Conservation (phyloP, 352 stramenopile species). For the Thraustochytrium striatum region DNA sequence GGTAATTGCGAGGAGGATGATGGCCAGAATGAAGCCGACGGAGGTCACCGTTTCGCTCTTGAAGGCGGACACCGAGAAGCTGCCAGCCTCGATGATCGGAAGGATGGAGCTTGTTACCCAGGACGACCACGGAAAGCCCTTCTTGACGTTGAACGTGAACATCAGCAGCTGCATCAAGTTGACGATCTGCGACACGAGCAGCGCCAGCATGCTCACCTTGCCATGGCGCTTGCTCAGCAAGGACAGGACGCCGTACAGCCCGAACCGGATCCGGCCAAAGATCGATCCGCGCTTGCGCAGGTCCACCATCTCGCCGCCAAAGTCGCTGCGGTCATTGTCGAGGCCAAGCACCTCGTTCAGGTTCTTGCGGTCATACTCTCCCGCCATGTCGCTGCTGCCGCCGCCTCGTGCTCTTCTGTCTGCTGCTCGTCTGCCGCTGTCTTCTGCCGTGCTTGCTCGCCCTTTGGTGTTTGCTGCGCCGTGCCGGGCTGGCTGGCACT, state of each 20-base stretch:
- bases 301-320: conserved; percentile 17
- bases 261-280: not conserved
- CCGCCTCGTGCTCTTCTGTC: no score
- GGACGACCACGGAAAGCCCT: conserved; percentile 8
- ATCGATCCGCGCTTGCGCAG: conserved; percentile 21
- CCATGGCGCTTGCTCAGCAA: conserved; percentile 5
- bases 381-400: no score
- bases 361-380: no score
- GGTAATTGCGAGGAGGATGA: not conserved
- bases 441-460: no score
- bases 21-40: not conserved
- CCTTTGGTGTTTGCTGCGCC: no score
- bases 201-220: not conserved
- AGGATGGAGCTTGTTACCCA: conserved; percentile 5
- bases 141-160: conserved; percentile 16
- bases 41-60: no score
- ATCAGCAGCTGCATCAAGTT: conserved; percentile 22
- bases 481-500: no score
- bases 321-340: not conserved
- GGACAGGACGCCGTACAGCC: not conserved
- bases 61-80: not conserved
- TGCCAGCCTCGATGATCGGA: conserved; percentile 11
- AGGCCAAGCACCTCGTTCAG: conserved; percentile 21
- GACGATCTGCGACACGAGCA: not conserved
- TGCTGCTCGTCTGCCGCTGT: no score